A percentile compares a stretch with the other conserved stretches of the same genome.
Conservation (phyloP, 192 early-diverging fungal genomes). For the Paraglomus brasilianum region DNA sequence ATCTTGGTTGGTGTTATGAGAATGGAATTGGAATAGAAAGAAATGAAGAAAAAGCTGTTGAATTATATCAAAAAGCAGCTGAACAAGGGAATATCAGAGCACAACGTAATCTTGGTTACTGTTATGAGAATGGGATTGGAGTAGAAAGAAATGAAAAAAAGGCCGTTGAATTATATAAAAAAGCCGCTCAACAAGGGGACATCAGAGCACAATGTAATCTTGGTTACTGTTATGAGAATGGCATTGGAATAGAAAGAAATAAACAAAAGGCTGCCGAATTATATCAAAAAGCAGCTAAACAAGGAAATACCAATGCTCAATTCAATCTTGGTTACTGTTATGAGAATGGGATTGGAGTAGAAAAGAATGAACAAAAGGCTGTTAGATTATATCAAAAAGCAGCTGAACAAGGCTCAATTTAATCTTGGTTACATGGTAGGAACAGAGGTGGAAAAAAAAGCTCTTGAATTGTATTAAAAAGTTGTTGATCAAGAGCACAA, state of each 20-base stretch:
- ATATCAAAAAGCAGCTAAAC: no score
- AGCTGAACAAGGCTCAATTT: no score
- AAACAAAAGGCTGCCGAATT: no score
- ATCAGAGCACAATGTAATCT: conserved; percentile 55
- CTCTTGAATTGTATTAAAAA: no score
- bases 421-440: no score
- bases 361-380: no score
- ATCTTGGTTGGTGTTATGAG: conserved; percentile 42
- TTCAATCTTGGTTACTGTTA: no score
- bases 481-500: no score
- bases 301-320: no score
- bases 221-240: conserved; percentile 60
- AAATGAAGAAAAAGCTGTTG: conserved; percentile 48
- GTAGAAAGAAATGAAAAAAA: conserved; percentile 58
- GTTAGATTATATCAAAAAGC: no score
- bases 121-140: conserved; percentile 76
- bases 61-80: conserved; percentile 52
- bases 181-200: conserved; percentile 54
- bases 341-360: no score
- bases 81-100: conserved; percentile 55
- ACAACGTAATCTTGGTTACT: conserved; percentile 72
- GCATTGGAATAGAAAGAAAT: neutral
- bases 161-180: conserved; percentile 63
- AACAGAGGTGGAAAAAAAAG: no score
- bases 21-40: conserved; percentile 54